These are phyloP conservation scores for Huntiella omanensis DNA, from an alignment of 2,329 filamentous ascomycete genomes.

Conservation along the genomic window DNA sequence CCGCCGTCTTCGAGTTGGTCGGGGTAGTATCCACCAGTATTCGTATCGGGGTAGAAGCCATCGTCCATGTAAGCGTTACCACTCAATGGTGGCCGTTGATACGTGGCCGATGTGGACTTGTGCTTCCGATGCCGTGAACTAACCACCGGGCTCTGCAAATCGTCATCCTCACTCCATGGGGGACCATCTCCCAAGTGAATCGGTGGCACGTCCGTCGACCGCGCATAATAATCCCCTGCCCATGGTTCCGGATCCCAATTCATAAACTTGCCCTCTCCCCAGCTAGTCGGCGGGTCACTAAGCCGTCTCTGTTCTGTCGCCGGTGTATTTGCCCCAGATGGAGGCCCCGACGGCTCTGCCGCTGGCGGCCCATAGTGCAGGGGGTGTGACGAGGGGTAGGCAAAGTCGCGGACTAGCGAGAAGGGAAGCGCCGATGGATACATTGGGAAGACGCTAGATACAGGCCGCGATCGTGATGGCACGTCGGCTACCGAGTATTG, in stretches of 20 bases:
- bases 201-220: conserved; percentile 54
- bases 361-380: conserved; percentile 88
- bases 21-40: conserved; percentile 51
- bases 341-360: conserved; percentile 41
- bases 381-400: conserved; percentile 65
- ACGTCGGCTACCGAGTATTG: conserved; percentile 60
- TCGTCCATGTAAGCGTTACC: conserved; percentile 38
- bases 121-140: conserved; percentile 73
- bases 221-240: conserved; percentile 34
- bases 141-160: conserved; percentile 78
- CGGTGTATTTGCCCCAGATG: conserved; percentile 69
- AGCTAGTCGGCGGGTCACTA: conserved; percentile 62
- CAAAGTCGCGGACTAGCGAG: conserved; percentile 87
- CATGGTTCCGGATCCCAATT: conserved; percentile 34
- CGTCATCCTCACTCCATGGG: conserved; percentile 89
- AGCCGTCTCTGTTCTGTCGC: conserved; percentile 60
- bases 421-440: conserved; percentile 77
- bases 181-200: conserved; percentile 77
- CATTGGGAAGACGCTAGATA: conserved; percentile 63
- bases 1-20: conserved; percentile 45
- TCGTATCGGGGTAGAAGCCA: conserved; percentile 54
- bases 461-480: conserved; percentile 53
- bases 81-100: conserved; percentile 25
- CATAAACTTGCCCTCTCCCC: conserved; percentile 43
- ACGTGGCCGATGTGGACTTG: conserved; percentile 44